These are phyloP conservation scores for Phytophthora tentaculata DNA, from an alignment of 352 stramenopile genomes.

Conservation along the genomic window DNA sequence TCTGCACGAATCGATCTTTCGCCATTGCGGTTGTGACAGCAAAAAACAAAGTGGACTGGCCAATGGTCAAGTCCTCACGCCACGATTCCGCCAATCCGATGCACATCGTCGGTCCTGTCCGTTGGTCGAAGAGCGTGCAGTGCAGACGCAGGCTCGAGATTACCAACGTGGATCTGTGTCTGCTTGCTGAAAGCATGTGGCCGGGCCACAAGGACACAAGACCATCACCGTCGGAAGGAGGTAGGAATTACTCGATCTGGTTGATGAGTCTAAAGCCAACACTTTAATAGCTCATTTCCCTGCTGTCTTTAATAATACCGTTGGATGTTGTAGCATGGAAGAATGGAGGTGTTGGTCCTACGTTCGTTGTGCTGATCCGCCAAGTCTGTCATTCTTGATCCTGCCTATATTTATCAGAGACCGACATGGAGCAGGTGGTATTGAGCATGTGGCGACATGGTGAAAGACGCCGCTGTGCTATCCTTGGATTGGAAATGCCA, in stretches of 20 bases:
- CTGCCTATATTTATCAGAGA: slow-evolving; percentile 9
- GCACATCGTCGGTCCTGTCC: slow-evolving; percentile 10
- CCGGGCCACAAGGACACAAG: slow-evolving; percentile 9
- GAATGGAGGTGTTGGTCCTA: neutral
- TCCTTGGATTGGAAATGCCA: slow-evolving; percentile 28
- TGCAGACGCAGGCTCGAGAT: slow-evolving; percentile 9
- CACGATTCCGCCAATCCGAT: slow-evolving; percentile 23
- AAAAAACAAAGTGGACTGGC: slow-evolving; percentile 28
- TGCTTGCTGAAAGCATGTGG: slow-evolving; percentile 15
- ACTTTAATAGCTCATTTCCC: neutral
- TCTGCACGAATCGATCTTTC: slow-evolving; percentile 35
- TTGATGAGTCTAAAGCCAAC: slow-evolving; percentile 25
- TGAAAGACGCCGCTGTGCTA: slow-evolving; percentile 23
- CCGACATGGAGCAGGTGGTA: slow-evolving; percentile 11
- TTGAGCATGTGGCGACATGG: slow-evolving; percentile 22
- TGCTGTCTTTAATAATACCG: neutral
- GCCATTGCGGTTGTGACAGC: slow-evolving; percentile 23
- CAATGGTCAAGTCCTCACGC: slow-evolving; percentile 3
- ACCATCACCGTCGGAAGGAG: slow-evolving; percentile 25
- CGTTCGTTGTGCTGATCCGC: neutral
- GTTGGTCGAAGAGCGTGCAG: slow-evolving; percentile 8
- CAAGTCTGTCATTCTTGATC: slow-evolving; percentile 7
- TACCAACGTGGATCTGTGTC: slow-evolving; percentile 14
- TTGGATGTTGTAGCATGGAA: neutral
- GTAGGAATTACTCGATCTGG: slow-evolving; percentile 22